Percentiles rank a stretch among this genome's conserved stretches.
These are phyloP conservation scores for Monosporascus sp. DNA, from an alignment of 2,329 filamentous ascomycete genomes.

Conservation along the genomic window DNA sequence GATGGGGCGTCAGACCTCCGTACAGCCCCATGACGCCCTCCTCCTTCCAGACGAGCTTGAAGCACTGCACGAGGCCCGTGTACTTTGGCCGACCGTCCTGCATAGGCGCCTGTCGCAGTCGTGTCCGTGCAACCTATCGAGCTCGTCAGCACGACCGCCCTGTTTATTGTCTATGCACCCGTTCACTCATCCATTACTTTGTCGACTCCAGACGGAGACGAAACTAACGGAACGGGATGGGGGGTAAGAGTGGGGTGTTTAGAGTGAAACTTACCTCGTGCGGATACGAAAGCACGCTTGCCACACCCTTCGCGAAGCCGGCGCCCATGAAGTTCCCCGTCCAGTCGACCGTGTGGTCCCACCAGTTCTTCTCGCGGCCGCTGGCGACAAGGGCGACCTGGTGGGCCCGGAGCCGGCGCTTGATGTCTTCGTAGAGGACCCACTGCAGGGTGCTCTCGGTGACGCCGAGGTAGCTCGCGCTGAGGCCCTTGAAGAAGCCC, in stretches of 20 bases:
- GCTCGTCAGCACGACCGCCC: neutral
- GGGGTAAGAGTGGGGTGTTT: too few relatives aligned
- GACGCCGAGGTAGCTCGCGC: slow-evolving; percentile 85
- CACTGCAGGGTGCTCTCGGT: slow-evolving; percentile 88
- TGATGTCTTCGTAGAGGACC: slow-evolving; percentile 92
- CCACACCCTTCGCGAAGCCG: slow-evolving; percentile 79
- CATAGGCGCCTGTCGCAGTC: slow-evolving; percentile 78
- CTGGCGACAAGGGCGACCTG: slow-evolving; percentile 52
- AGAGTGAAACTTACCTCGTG: slow-evolving; percentile 64
- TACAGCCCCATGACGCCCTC: slow-evolving; percentile 84
- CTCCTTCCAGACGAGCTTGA: slow-evolving; percentile 80
- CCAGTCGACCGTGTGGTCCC: slow-evolving; percentile 73
- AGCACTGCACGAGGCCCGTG: slow-evolving; percentile 82
- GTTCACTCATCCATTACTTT: too few relatives aligned
- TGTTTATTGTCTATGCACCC: too few relatives aligned
- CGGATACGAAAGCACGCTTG: slow-evolving; percentile 81
- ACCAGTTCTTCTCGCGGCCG: slow-evolving; percentile 60
- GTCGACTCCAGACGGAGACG: too few relatives aligned
- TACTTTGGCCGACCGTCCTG: slow-evolving; percentile 73
- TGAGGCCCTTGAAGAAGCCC: slow-evolving; percentile 85
- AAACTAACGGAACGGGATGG: slow-evolving; percentile 1
- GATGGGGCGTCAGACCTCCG: slow-evolving; percentile 84
- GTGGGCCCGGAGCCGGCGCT: slow-evolving; percentile 62
- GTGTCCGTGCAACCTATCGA: slow-evolving; percentile 68
- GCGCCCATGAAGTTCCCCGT: slow-evolving; percentile 74